Percentiles rank a stretch among this genome's conserved stretches.
These are phyloP conservation scores for Mayamaea pseudoterrestris DNA, from an alignment of 108 stramenopile species.

Conservation along the genomic window DNA sequence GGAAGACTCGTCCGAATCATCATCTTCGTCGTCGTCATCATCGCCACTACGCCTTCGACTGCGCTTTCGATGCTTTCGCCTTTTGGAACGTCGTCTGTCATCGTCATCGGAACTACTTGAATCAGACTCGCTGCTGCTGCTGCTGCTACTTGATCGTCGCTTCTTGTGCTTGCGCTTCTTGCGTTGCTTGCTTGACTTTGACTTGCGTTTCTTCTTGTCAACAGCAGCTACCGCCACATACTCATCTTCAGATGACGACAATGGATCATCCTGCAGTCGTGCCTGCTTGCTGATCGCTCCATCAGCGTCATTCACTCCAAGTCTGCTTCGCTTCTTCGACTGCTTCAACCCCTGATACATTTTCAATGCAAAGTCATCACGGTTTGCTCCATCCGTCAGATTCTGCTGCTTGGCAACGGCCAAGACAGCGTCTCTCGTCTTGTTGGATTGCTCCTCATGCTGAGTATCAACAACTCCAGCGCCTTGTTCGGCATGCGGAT, in stretches of 20 bases:
- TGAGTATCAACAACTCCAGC: constrained; percentile 13
- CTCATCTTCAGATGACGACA: constrained; percentile 73
- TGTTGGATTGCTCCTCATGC: constrained; percentile 12
- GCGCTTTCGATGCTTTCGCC: constrained; percentile 15
- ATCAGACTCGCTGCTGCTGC: constrained; percentile 12
- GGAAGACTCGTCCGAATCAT: no score
- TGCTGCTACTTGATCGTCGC: constrained; percentile 5
- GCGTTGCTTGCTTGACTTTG: constrained; percentile 27
- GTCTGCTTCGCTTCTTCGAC: constrained; percentile 49
- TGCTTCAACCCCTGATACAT: constrained; percentile 67
- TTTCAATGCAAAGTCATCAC: constrained; percentile 66
- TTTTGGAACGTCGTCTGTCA: constrained; percentile 14
- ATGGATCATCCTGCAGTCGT: constrained; percentile 36
- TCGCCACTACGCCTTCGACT: constrained; percentile 5
- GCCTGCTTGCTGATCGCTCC: constrained; percentile 3
- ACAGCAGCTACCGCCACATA: constrained; percentile 35
- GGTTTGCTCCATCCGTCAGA: constrained; percentile 44
- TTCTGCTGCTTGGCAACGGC: constrained; percentile 71
- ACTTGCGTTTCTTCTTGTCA: constrained; percentile 13
- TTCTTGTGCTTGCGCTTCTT: constrained; percentile 20
- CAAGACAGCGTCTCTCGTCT: constrained; percentile 58
- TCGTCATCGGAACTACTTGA: constrained; percentile 8
- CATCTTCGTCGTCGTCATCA: not conserved
- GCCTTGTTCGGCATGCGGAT: constrained; percentile 45
- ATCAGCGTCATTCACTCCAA: constrained; percentile 4